phyloP scores from a whole-genome alignment of 345 rosid genomes.

The Citrus hindsii region DNA sequence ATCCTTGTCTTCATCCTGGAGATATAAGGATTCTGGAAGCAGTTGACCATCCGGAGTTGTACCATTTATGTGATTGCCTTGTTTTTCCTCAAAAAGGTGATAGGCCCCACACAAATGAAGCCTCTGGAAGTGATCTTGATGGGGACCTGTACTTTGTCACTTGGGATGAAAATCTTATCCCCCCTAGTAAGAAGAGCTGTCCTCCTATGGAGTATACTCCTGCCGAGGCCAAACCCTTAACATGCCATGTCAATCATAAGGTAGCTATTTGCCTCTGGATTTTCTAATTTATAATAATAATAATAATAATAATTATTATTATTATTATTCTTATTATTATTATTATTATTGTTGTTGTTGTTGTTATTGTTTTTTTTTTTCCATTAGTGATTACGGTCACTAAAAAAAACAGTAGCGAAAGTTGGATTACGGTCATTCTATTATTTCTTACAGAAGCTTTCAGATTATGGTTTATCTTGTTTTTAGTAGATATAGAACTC shows the following conservation, averaged over 20 bases:
- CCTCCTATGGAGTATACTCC: conserved; percentile 64
- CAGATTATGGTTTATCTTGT: neutral
- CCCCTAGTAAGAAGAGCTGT: conserved; percentile 70
- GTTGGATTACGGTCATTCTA: neutral
- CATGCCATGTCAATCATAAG: conserved; percentile 52
- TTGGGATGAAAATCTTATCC: conserved; percentile 88
- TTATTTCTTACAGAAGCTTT: too few relatives aligned
- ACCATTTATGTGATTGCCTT: conserved; percentile 78
- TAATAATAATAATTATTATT: neutral
- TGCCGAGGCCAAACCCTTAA: conserved; percentile 26
- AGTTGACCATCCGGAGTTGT: conserved; percentile 67
- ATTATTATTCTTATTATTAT: neutral
- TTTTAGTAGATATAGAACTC: conserved; percentile 2
- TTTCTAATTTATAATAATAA: neutral
- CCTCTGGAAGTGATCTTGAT: conserved; percentile 96
- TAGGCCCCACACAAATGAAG: conserved; percentile 83
- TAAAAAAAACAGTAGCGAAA: too few relatives aligned
- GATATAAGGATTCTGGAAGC: conserved; percentile 91
- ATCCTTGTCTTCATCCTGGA: conserved; percentile 94
- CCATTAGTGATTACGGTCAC: too few relatives aligned
- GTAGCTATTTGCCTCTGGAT: conserved; percentile 22
- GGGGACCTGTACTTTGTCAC: conserved; percentile 90
- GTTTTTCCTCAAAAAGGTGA: conserved; percentile 90
- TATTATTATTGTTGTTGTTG: too few relatives aligned
- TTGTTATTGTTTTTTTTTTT: neutral